These are phyloP conservation scores for Austropuccinia psidii DNA, from an alignment of 1,284 basidiomycete genomes.

Conservation along the genomic window DNA sequence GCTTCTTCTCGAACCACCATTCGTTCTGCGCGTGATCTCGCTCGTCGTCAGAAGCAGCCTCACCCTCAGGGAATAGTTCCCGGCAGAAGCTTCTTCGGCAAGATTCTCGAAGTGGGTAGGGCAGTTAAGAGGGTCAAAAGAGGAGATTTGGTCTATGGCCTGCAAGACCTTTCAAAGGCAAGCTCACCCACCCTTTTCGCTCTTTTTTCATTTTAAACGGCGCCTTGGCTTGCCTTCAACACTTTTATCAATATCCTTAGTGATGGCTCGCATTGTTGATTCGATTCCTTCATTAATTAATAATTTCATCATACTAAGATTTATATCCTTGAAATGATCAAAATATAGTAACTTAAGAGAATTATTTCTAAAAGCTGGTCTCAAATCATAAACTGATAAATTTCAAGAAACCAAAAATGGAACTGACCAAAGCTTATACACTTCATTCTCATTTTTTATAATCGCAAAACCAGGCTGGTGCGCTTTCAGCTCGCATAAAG, in stretches of 20 bases:
- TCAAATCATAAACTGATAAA: too few relatives aligned
- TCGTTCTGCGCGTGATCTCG: background rate
- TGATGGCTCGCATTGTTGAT: too few relatives aligned
- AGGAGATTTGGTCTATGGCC: constrained; percentile 50
- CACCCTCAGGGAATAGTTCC: constrained; percentile 44
- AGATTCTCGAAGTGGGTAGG: constrained; percentile 48
- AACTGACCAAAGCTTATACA: background rate
- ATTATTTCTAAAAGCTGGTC: too few relatives aligned
- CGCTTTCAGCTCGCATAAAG: constrained; percentile 48
- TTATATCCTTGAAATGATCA: too few relatives aligned
- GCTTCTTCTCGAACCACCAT: background rate
- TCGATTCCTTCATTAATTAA: too few relatives aligned
- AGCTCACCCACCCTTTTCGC: background rate
- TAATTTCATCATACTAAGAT: too few relatives aligned
- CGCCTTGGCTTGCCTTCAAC: too few relatives aligned
- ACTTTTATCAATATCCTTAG: too few relatives aligned
- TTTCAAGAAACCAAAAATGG: too few relatives aligned
- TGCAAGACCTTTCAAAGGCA: constrained; percentile 47
- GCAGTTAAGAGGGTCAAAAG: constrained; percentile 43
- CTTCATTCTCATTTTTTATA: background rate
- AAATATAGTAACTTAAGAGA: too few relatives aligned
- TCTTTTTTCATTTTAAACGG: background rate
- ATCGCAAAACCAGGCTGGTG: constrained; percentile 44
- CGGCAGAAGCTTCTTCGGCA: constrained; percentile 49
- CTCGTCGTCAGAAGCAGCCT: background rate